Evolutionary conservation across 208 protist genomes (phyloP), one percentile per base, ranked within the genome.

Genomic region (Trypanosoma boissoni): DNA sequence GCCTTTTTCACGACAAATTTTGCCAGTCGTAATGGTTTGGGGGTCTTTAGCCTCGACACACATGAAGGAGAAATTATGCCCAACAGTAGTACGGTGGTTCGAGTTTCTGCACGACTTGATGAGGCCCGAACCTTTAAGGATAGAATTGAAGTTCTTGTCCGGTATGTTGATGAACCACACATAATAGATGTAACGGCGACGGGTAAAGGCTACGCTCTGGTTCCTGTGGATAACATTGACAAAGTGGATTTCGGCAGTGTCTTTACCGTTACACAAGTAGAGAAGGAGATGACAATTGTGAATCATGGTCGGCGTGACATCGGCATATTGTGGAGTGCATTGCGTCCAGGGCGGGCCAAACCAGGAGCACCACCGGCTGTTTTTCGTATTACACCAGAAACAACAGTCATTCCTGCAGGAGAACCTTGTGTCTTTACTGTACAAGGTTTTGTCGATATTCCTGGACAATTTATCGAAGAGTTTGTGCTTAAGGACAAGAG

Each of bases 121-220:
- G 97, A 98, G 43, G 91, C 88, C 2, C 84, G 91, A 29, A 57
- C 48, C 12, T 97, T 96, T 56, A 61, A 42, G 12, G 87, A 97
- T 50, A 79, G 88, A 24, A 56, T 98, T 50, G 42, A 79, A 37
- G 10, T 97, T 9, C 46, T 49, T 16, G 74, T 97, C 23, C 53
- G 48, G 10, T 55, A 96, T 64, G 54, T 77, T 67, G 60, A 55
- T 8, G 69, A 71, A 3, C 32, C 72, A 12, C 46, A 70, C 43
- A 42, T 82, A 8, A 74, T 96, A 28, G 36, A 56, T 34, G 61
- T 98, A 27, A 79, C 74, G 42, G 95, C 92, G 3, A 68, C 44
- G 2, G 97, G 97, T 45, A 85, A 72, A 12, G 97, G 97, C 41
- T 94, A 91, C 27, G 91, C 95, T 4, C 68, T 99, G n/a, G 78